A percentile compares a stretch with the other conserved stretches of the same genome.
Conservation (phyloP, 1,139 yeast genomes). For the Taphrina betulina region DNA sequence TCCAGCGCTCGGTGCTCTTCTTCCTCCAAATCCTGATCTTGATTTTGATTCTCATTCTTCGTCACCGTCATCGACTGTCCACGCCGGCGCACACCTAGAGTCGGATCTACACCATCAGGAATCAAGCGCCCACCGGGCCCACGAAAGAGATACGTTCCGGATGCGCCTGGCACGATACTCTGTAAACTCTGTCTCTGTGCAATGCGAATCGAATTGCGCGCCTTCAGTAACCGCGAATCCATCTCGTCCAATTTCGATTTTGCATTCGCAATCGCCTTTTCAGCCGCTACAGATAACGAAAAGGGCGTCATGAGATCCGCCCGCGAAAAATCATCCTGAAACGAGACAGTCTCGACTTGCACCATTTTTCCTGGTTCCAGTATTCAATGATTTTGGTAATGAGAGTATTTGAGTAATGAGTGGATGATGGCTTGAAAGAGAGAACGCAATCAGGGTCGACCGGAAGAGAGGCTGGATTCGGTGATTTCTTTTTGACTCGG, state of each 20-base stretch:
- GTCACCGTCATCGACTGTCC: neutral
- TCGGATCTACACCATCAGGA: neutral
- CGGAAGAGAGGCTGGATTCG: too few relatives aligned
- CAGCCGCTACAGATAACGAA: constrained; percentile 26
- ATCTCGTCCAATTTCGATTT: constrained; percentile 27
- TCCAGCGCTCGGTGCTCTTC: constrained; percentile 3
- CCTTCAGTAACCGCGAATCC: constrained; percentile 18
- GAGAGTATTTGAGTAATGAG: too few relatives aligned
- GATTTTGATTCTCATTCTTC: neutral
- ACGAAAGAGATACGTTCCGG: neutral
- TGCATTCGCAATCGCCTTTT: constrained; percentile 25
- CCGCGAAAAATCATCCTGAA: constrained; percentile 1
- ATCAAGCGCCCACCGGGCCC: neutral
- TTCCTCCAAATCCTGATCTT: too few relatives aligned
- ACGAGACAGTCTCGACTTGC: too few relatives aligned
- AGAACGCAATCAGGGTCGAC: too few relatives aligned
- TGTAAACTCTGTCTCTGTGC: neutral
- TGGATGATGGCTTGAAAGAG: too few relatives aligned
- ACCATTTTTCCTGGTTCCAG: too few relatives aligned
- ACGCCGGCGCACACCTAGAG: neutral
- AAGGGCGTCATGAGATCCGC: constrained; percentile 32
- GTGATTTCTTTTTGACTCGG: too few relatives aligned
- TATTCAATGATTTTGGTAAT: too few relatives aligned
- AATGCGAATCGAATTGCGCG: constrained; percentile 15
- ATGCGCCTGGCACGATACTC: neutral